These are phyloP conservation scores for Cubamyces sp. DNA, from an alignment of 768 basidiomycete species.

Conservation along the genomic window DNA sequence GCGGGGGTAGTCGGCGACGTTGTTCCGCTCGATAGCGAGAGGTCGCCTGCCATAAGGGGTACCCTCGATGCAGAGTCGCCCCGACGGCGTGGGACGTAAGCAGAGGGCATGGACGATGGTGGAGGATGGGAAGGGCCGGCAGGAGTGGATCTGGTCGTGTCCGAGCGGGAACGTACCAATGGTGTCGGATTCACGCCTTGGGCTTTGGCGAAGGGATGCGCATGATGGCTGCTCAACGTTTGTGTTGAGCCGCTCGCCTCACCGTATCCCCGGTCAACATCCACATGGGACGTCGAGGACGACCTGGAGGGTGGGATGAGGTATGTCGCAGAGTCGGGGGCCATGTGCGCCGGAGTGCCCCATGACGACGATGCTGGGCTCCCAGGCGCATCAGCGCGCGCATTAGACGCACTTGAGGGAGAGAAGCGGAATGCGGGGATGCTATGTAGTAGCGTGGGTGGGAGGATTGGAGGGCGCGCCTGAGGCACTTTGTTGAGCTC, in stretches of 20 bases:
- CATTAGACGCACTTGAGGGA: background rate
- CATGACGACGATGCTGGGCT: conserved; percentile 22
- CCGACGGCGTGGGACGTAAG: background rate
- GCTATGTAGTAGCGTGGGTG: background rate
- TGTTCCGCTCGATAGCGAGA: background rate
- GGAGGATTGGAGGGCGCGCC: background rate
- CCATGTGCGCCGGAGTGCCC: conserved; percentile 17
- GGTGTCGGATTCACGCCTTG: conserved; percentile 1
- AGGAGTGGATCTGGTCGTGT: background rate
- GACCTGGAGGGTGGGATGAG: conserved; percentile 8
- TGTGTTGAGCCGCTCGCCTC: conserved; percentile 1
- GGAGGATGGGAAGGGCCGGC: background rate
- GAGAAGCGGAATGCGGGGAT: conserved; percentile 16
- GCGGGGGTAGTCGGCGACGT: conserved; percentile 1
- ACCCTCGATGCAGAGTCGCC: background rate
- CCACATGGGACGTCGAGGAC: conserved; percentile 16
- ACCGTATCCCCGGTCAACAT: background rate
- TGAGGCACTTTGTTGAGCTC: background rate
- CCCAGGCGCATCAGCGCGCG: conserved; percentile 9
- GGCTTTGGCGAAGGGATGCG: conserved; percentile 25
- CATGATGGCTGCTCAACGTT: conserved; percentile 13
- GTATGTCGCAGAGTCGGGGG: conserved; percentile 19
- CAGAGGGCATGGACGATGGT: background rate
- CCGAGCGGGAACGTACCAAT: conserved; percentile 8
- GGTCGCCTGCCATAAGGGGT: background rate